Evolutionary conservation across 2,329 filamentous ascomycete species (phyloP), one percentile per base, ranked within the genome.

Genomic region (Aureobasidium musti): DNA sequence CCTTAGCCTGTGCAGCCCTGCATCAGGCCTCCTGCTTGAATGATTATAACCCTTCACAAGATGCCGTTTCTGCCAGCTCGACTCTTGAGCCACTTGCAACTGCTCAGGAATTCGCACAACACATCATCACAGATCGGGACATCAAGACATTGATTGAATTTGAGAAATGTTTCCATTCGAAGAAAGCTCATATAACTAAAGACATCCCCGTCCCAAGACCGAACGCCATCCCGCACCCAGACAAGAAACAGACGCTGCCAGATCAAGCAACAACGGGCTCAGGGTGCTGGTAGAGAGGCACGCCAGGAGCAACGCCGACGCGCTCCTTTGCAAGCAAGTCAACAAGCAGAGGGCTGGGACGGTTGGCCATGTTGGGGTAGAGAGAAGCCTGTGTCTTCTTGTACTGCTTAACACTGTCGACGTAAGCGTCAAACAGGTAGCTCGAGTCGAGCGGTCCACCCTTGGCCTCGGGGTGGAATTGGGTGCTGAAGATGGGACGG

Each of bases 401-500:
- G 87, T 94, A 97, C 76, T 90, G 86, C 78, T 88, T 85, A 41
- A 98, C 92, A 74, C 90, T 94, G 78, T 96, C 88, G 53, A 98
- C 82, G 82, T 98, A 99, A 82, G 91, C 92, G 80, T 99, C 95
- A 75, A 99, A 99, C 68, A 99, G 85, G 81, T 96, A 98, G 2
- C 91, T 89, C 70, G 91, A 96, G 83, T 99, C 95, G 81, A 97
- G 90, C 65, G 95, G 95, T 65, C 95, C 95, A 68, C 95, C 95
- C 84, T 97, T 97, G 72, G 95, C 95, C 82, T 99, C 95, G 19
- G 95, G 95, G 77, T 99, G 95, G 88, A 99, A 99, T 80, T 99
- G 95, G 28, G 93, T 97, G 70, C 91, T 94, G 86, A 99, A 98
- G 78, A 99, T 99, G 69, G 95, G 95, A 41, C 94, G 91, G 67